Evolutionary conservation across 805 yeast species (phyloP).

Genomic region (Limtongozyma cylindracea): DNA sequence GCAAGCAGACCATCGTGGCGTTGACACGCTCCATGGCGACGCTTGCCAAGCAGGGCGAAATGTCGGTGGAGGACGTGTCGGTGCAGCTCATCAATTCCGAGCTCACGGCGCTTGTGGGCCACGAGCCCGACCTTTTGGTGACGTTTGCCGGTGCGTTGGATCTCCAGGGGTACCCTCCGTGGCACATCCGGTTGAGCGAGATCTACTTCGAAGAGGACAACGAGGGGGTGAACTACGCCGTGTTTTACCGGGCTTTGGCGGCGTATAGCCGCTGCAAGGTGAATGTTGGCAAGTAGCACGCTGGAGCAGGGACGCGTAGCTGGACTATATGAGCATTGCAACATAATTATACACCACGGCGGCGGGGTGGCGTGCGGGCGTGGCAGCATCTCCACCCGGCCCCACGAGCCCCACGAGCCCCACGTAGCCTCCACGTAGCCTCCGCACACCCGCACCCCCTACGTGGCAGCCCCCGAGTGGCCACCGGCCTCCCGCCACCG

Average conservation of each 20-base stretch:
- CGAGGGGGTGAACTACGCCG: slow-evolving; percentile 55
- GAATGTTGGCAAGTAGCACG: slow-evolving; percentile 72
- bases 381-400: too few relatives aligned
- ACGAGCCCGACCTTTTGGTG: slow-evolving; percentile 79
- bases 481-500: too few relatives aligned
- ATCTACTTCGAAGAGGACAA: slow-evolving; percentile 83
- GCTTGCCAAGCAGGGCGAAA: slow-evolving; percentile 31
- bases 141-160: slow-evolving; percentile 73
- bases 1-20: slow-evolving; percentile 75
- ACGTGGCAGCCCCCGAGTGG: too few relatives aligned
- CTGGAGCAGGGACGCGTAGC: too few relatives aligned
- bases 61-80: slow-evolving; percentile 41
- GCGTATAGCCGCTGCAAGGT: slow-evolving; percentile 60
- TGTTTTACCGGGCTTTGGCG: slow-evolving; percentile 55
- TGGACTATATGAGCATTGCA: too few relatives aligned
- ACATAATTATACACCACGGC: too few relatives aligned
- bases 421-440: too few relatives aligned
- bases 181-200: slow-evolving; percentile 86
- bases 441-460: too few relatives aligned
- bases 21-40: slow-evolving; percentile 72
- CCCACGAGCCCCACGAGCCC: too few relatives aligned
- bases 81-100: slow-evolving; percentile 56
- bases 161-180: slow-evolving; percentile 89
- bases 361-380: too few relatives aligned
- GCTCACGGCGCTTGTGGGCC: slow-evolving; percentile 49